These are phyloP conservation scores for Penicillium macrosclerotiorum DNA, from an alignment of 495 filamentous ascomycete genomes.

Conservation along the genomic window DNA sequence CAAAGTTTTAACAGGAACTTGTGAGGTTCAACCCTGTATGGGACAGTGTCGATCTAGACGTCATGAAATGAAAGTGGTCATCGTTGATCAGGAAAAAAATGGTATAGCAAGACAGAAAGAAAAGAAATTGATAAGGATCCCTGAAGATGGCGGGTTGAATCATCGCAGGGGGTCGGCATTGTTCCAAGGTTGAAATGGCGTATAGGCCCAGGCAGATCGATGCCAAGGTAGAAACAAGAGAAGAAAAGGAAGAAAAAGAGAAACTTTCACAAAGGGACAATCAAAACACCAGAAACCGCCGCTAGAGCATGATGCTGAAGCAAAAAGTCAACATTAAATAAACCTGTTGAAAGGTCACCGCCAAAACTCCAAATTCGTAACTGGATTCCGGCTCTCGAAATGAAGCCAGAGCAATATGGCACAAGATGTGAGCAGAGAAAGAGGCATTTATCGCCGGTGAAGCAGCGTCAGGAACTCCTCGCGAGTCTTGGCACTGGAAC, in stretches of 20 bases:
- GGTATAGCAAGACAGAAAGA: neutral
- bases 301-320: constrained; percentile 10
- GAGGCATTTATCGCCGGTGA: constrained; percentile 49
- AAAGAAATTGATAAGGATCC: neutral
- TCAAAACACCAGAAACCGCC: constrained; percentile 5
- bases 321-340: constrained; percentile 10
- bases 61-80: constrained; percentile 12
- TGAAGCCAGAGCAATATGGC: constrained; percentile 19
- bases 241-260: constrained; percentile 6
- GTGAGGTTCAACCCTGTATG: constrained; percentile 11
- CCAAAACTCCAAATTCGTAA: constrained; percentile 42
- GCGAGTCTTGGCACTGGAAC: constrained; percentile 85
- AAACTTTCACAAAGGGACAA: too few species aligned
- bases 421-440: constrained; percentile 8
- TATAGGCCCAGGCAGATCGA: too few species aligned
- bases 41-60: constrained; percentile 16
- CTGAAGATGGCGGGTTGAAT: neutral
- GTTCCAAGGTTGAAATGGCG: constrained; percentile 1
- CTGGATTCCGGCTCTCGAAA: constrained; percentile 27
- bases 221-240: constrained; percentile 3
- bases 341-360: constrained; percentile 40
- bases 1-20: constrained; percentile 4
- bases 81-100: neutral
- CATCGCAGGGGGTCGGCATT: constrained; percentile 13
- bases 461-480: constrained; percentile 91